Percentiles rank a stretch among this genome's conserved stretches.
Conservation (phyloP, 2,329 filamentous ascomycete genomes). For the Graphiopsis chlorocephala region DNA sequence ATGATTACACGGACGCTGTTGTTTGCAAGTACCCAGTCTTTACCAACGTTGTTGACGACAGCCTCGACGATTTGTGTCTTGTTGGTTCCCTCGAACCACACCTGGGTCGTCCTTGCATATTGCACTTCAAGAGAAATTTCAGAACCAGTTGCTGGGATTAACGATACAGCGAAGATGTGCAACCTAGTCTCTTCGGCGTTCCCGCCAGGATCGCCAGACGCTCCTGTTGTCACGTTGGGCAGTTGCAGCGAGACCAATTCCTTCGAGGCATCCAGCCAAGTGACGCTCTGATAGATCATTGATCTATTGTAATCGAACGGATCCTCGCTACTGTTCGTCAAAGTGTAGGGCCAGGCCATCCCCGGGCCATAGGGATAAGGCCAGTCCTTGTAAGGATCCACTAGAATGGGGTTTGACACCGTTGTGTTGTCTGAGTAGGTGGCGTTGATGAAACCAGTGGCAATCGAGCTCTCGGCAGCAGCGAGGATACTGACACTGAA, state of each 20-base stretch:
- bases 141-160: constrained; percentile 31
- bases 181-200: constrained; percentile 31
- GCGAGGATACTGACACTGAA: constrained; percentile 41
- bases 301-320: constrained; percentile 40
- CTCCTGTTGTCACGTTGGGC: constrained; percentile 37
- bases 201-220: constrained; percentile 33
- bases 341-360: constrained; percentile 39
- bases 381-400: constrained; percentile 41
- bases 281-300: constrained; percentile 42
- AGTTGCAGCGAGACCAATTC: constrained; percentile 37
- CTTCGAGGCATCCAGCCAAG: constrained; percentile 41
- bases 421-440: constrained; percentile 40
- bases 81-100: constrained; percentile 40
- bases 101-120: constrained; percentile 42
- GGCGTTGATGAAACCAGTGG: constrained; percentile 38
- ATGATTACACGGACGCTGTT: constrained; percentile 37
- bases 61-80: constrained; percentile 41
- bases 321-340: constrained; percentile 37
- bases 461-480: constrained; percentile 40
- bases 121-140: constrained; percentile 35
- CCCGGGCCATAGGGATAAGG: constrained; percentile 43
- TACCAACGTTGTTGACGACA: constrained; percentile 39
- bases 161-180: constrained; percentile 41
- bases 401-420: constrained; percentile 33
- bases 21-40: constrained; percentile 34